Percentiles rank a stretch among this genome's conserved stretches.
Conservation (phyloP, 306 rosid species). For the Quercus agrifolia region DNA sequence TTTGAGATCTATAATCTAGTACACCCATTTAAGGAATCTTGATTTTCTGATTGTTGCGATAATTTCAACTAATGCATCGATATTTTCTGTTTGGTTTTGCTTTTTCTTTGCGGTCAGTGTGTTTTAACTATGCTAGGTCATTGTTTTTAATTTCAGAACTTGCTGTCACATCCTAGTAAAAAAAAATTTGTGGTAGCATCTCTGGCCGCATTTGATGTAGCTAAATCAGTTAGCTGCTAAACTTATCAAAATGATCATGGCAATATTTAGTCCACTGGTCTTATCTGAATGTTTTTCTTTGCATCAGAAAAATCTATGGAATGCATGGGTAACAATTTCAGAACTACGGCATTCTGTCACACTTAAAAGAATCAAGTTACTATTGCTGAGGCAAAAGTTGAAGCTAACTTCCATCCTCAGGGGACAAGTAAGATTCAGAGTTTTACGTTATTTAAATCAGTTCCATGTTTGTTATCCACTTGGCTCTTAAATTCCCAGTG, state of each 20-base stretch:
- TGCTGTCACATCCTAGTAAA: background rate
- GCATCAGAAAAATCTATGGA: slow-evolving; percentile 87
- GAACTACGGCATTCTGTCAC: slow-evolving; percentile 96
- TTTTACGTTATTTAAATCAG: slow-evolving; percentile 21
- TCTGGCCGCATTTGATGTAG: background rate
- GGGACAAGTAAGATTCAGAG: slow-evolving; percentile 80
- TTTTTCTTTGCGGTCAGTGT: background rate
- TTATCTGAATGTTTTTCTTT: slow-evolving; percentile 32
- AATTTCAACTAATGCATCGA: background rate
- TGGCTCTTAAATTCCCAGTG: slow-evolving; percentile 4
- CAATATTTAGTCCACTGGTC: slow-evolving; percentile 20
- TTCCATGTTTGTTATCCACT: slow-evolving; percentile 17
- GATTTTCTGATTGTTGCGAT: background rate
- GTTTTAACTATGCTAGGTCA: background rate
- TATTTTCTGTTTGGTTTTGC: background rate
- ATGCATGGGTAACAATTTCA: slow-evolving; percentile 96
- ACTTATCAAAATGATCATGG: slow-evolving; percentile 4
- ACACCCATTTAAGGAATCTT: background rate
- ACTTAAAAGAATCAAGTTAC: slow-evolving; percentile 90
- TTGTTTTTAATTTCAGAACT: background rate
- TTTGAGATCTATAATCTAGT: background rate
- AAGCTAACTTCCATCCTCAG: slow-evolving; percentile 87
- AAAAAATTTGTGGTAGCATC: background rate
- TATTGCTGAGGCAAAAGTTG: slow-evolving; percentile 86
- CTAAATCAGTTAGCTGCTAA: background rate